Percentiles rank a stretch among this genome's conserved stretches.
These are phyloP conservation scores for Phoma sp. DNA, from an alignment of 2,329 filamentous ascomycete species.

Conservation along the genomic window DNA sequence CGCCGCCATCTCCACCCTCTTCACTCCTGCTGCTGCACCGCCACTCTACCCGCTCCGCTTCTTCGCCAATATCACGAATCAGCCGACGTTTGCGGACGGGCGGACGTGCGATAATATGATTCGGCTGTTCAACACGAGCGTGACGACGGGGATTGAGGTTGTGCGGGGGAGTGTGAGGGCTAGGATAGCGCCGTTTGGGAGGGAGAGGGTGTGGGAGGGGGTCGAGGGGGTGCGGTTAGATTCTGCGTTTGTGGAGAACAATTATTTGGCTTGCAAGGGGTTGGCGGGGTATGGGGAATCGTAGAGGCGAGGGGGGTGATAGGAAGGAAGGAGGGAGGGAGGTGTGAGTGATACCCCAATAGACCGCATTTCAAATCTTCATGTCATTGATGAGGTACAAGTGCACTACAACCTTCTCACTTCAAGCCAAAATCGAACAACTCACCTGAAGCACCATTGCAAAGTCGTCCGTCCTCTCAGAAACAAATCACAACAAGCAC, in stretches of 20 bases:
- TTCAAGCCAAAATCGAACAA: too few species aligned
- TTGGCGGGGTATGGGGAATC: slow-evolving; percentile 36
- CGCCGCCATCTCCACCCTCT: slow-evolving; percentile 24
- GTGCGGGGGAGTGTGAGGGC: slow-evolving; percentile 45
- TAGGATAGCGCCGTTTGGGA: slow-evolving; percentile 36
- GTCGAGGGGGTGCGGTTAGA: slow-evolving; percentile 47
- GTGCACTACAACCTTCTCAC: too few species aligned
- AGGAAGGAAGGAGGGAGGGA: background rate
- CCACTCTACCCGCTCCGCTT: slow-evolving; percentile 51
- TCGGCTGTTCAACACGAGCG: slow-evolving; percentile 55
- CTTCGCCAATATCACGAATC: slow-evolving; percentile 61
- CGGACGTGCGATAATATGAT: slow-evolving; percentile 54
- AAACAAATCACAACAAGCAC: too few species aligned
- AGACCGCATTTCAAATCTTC: too few species aligned
- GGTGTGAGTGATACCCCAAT: too few species aligned
- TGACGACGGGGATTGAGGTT: slow-evolving; percentile 47
- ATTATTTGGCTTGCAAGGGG: slow-evolving; percentile 42
- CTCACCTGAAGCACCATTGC: too few species aligned
- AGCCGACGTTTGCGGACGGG: slow-evolving; percentile 56
- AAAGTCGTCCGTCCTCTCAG: too few species aligned
- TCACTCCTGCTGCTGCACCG: slow-evolving; percentile 13
- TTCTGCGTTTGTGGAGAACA: slow-evolving; percentile 51
- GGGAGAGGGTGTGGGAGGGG: slow-evolving; percentile 36
- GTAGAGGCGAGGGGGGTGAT: background rate
- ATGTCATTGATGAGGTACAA: too few species aligned